A percentile compares a stretch with the other conserved stretches of the same genome.
These are phyloP conservation scores for Mucor piriformis DNA, from an alignment of 371 early-diverging fungal species.

Conservation along the genomic window DNA sequence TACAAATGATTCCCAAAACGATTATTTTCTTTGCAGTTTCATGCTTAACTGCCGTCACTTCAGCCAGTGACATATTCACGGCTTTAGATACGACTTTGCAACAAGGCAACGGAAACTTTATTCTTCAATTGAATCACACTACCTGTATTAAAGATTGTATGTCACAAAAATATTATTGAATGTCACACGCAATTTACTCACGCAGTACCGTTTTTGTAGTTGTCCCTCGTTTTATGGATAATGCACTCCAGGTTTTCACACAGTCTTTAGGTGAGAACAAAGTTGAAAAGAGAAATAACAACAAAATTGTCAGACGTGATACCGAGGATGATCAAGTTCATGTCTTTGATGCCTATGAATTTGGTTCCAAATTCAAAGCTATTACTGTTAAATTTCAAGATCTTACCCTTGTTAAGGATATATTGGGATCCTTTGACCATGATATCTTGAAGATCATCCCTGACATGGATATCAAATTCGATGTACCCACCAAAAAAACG, in stretches of 20 bases:
- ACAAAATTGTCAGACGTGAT: conserved; percentile 23
- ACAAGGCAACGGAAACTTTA: conserved; percentile 35
- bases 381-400: conserved; percentile 37
- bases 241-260: conserved; percentile 22
- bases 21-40: conserved; percentile 17
- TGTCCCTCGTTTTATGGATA: conserved; percentile 36
- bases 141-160: conserved; percentile 39
- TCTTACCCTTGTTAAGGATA: conserved; percentile 21
- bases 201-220: conserved; percentile 17
- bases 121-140: conserved; percentile 31
- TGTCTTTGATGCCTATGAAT: conserved; percentile 33
- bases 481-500: conserved; percentile 25
- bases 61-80: conserved; percentile 1
- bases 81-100: conserved; percentile 6
- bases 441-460: conserved; percentile 41
- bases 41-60: conserved; percentile 6
- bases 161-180: background rate
- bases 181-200: background rate
- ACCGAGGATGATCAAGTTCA: conserved; percentile 28
- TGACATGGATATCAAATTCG: conserved; percentile 40
- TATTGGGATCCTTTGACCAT: conserved; percentile 9
- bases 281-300: conserved; percentile 13
- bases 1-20: conserved; percentile 12
- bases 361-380: conserved; percentile 37
- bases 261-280: conserved; percentile 12